Base-by-base conservation (phyloP, 2,329 filamentous ascomycete genomes). In the Alternaria incomplexa region DNA sequence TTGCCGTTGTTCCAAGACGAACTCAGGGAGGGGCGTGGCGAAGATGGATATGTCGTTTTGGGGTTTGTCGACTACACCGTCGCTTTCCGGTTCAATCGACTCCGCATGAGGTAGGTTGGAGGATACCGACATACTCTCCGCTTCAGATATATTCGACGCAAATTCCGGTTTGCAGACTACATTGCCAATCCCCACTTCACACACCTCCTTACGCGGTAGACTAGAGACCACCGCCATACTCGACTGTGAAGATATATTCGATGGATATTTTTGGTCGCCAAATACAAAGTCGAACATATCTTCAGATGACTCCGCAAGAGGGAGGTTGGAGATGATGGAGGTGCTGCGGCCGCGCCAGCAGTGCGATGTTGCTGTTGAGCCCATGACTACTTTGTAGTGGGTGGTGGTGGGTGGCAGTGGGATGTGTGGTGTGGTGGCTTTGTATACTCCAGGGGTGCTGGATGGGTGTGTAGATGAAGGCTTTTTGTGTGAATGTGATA, bases 21-120 rank as follows among this genome's bases (percentile, higher is more conserved):
- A 10, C 8, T 40, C 15, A 10, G 32, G 36, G 0, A 40, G 36
- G 1, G 36, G 8, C 0, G 36, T 40, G 1, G 36, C 36, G 36
- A 40, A 40, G 5, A 40, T 11, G n/a, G 36, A 40, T 0, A 40
- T 17, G 15, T 40, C 36, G n/a, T 17, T 40, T 17, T 40, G 1
- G 0, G 32, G 32, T n/a, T 40, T 40, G 15, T 15, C 0, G 32
- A n/a, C 32, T n/a, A 40, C 32, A 3, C 0, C 5, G 32, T 3
- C 4, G 0, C 0, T n/a, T n/a, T n/a, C 4, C 2, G 15, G 0
- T 5, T 5, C 8, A 5, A 2, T 0, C 8, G 30, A 8, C 6
- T 32, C 3, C 4, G 30, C 3, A 4, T 32, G 13, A 8, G 30
- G 30, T 1, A 0, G 7, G 13, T 5, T 32, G 13, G 30, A 32